Evolutionary conservation across 306 rosid species (phyloP).

Genomic region (Prunus mira): DNA sequence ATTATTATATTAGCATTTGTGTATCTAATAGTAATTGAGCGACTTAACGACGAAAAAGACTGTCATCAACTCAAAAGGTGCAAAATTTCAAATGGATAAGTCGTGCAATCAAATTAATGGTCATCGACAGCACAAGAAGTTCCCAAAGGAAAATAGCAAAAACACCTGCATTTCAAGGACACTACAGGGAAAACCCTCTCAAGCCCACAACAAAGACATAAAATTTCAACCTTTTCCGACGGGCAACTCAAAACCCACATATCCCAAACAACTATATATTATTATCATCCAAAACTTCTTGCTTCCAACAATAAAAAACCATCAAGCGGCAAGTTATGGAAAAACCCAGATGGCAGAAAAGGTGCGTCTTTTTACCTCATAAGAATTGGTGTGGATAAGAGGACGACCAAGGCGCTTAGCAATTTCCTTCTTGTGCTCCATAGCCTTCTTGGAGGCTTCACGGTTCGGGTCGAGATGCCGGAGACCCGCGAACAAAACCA

Average conservation of each 20-base stretch:
- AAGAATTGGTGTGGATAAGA: conserved; percentile 79
- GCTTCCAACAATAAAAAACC: neutral
- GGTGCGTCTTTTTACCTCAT: conserved; percentile 49
- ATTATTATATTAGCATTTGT: conserved; percentile 3
- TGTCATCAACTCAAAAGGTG: neutral
- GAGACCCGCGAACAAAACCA: conserved; percentile 73
- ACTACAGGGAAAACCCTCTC: neutral
- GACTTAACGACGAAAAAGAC: neutral
- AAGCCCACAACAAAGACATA: neutral
- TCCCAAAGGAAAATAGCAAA: neutral
- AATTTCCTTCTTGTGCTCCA: conserved; percentile 89
- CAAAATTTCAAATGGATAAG: neutral
- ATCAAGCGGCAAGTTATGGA: neutral
- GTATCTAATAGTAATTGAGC: neutral
- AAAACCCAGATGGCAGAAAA: neutral
- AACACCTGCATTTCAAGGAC: neutral
- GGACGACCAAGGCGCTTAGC: conserved; percentile 97
- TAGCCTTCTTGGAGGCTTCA: conserved; percentile 75
- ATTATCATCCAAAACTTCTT: neutral
- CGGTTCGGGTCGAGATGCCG: conserved; percentile 91
- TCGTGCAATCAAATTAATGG: neutral
- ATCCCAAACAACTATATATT: neutral
- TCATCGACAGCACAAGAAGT: neutral
- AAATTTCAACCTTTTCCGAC: neutral
- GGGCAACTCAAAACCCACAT: neutral